Evolutionary conservation across 1,284 basidiomycete genomes (phyloP).

Genomic region (Austroboletus rostrupii): DNA sequence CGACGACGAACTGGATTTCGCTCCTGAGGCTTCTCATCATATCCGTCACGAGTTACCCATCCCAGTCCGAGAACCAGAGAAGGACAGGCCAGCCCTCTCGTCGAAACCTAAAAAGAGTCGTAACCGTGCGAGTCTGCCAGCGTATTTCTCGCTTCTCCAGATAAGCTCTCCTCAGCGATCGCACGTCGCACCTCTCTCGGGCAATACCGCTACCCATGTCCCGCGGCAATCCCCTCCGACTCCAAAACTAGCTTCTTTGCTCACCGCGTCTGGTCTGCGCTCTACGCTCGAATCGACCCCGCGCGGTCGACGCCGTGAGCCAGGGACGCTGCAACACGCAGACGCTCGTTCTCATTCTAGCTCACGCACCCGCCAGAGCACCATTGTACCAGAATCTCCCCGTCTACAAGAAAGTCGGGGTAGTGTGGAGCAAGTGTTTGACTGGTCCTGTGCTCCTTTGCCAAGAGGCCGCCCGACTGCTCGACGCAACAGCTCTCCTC

Average conservation of each 20-base stretch:
- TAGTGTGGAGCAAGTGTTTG: slow-evolving; percentile 35
- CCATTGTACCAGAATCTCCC: slow-evolving; percentile 15
- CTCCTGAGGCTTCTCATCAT: slow-evolving; percentile 31
- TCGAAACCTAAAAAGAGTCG: slow-evolving; percentile 49
- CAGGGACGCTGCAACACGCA: slow-evolving; percentile 35
- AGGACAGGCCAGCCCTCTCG: slow-evolving; percentile 35
- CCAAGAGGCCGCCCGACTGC: slow-evolving; percentile 42
- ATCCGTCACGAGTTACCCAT: slow-evolving; percentile 17
- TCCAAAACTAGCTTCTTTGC: slow-evolving; percentile 42
- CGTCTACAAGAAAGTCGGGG: slow-evolving; percentile 30
- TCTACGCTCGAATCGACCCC: slow-evolving; percentile 38
- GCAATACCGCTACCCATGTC: slow-evolving; percentile 37
- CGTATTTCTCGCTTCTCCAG: slow-evolving; percentile 71
- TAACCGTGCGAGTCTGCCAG: slow-evolving; percentile 70
- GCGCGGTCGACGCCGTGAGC: slow-evolving; percentile 46
- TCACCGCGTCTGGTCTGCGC: slow-evolving; percentile 29
- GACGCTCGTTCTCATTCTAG: slow-evolving; percentile 34
- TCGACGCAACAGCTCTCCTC: slow-evolving; percentile 51
- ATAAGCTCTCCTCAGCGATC: slow-evolving; percentile 44
- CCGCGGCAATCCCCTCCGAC: slow-evolving; percentile 54
- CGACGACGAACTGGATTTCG: slow-evolving; percentile 41
- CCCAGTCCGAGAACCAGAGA: slow-evolving; percentile 30
- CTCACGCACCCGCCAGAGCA: slow-evolving; percentile 23
- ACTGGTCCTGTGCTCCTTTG: slow-evolving; percentile 35
- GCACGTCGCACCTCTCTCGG: slow-evolving; percentile 43